Conservation (phyloP, 768 basidiomycete species). For the Macrolepiota dolichaula region DNA sequence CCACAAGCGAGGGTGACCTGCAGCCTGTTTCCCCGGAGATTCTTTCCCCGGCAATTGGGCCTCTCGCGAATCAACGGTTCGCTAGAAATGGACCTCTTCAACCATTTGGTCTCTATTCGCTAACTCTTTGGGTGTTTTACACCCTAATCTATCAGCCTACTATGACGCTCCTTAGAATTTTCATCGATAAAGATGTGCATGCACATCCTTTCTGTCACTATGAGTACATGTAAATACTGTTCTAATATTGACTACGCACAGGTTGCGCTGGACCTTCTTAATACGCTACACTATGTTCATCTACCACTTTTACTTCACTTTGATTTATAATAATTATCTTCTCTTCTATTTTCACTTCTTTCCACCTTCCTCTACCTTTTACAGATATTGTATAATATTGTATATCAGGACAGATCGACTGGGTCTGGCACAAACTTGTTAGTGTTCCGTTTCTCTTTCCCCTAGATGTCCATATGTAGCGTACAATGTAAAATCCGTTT, state of each 20-base stretch:
- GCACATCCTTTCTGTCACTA: slow-evolving; percentile 11
- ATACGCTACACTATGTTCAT: slow-evolving; percentile 4
- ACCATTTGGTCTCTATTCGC: slow-evolving; percentile 6
- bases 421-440: neutral
- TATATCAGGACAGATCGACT: neutral
- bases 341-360: slow-evolving; percentile 1
- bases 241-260: neutral
- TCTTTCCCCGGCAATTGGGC: slow-evolving; percentile 4
- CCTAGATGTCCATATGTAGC: neutral
- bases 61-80: slow-evolving; percentile 3
- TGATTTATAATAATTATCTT: slow-evolving; percentile 10
- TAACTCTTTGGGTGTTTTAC: slow-evolving; percentile 7
- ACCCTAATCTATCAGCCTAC: slow-evolving; percentile 8
- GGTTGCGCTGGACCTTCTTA: slow-evolving; percentile 1
- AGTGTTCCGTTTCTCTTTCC: neutral
- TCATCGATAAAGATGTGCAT: slow-evolving; percentile 8
- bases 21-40: slow-evolving; percentile 2
- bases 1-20: neutral
- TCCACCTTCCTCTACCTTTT: neutral
- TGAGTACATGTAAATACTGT: slow-evolving; percentile 10
- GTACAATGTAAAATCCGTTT: neutral
- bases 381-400: neutral
- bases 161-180: slow-evolving; percentile 4
- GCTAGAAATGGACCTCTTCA: neutral
- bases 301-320: neutral